These are phyloP conservation scores for Microbotryum intermedium DNA, from an alignment of 1,284 basidiomycete species.

Conservation along the genomic window DNA sequence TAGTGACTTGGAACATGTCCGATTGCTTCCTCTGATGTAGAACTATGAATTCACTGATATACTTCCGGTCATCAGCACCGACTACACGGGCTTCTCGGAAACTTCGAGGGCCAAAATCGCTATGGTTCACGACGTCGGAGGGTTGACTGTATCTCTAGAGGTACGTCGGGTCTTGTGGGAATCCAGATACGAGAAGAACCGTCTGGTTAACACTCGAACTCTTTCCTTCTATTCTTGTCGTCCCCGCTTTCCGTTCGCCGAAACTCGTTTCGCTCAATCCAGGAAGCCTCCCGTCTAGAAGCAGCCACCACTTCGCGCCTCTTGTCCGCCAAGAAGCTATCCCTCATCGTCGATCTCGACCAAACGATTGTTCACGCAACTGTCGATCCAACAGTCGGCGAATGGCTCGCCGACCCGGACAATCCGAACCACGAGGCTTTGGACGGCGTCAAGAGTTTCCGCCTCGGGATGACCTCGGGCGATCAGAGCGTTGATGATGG, in stretches of 20 bases:
- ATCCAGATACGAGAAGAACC: background rate
- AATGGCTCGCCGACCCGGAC: conserved; percentile 69
- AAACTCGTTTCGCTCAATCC: conserved; percentile 27
- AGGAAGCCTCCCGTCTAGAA: conserved; percentile 84
- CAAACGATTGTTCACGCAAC: conserved; percentile 98
- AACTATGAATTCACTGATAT: conserved; percentile 8
- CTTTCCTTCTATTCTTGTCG: background rate
- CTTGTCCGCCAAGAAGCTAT: conserved; percentile 66
- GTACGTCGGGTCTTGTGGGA: conserved; percentile 3
- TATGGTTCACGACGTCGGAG: conserved; percentile 59
- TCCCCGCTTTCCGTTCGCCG: background rate
- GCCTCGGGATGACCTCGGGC: conserved; percentile 46
- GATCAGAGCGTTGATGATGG: conserved; percentile 52
- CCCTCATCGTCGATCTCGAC: conserved; percentile 94
- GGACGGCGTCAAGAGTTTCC: conserved; percentile 74
- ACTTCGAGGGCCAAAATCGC: conserved; percentile 69
- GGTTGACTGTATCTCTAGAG: conserved; percentile 42
- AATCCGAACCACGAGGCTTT: conserved; percentile 86
- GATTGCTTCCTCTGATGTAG: background rate
- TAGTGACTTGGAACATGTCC: conserved; percentile 38
- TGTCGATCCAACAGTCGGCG: conserved; percentile 94
- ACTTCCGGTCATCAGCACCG: conserved; percentile 49
- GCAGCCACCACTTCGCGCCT: conserved; percentile 69
- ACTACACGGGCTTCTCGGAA: conserved; percentile 77
- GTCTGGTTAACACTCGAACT: background rate